A percentile compares a stretch with the other conserved stretches of the same genome.
Evolutionary conservation across 768 basidiomycete species (phyloP).

Genomic region (Rhizopogon vesiculosus): DNA sequence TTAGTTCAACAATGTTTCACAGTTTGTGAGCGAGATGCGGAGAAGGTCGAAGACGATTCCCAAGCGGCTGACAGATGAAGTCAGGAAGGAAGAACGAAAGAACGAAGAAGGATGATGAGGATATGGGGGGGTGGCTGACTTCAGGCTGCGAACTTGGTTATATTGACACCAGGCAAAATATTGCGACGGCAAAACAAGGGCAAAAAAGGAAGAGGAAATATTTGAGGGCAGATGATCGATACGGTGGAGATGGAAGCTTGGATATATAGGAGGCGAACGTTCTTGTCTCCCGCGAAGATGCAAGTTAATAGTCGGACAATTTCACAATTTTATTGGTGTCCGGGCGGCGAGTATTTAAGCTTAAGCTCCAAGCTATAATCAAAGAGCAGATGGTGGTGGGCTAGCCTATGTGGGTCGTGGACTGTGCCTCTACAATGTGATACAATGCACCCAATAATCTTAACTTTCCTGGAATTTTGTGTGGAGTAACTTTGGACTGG

Average conservation of each 20-base stretch:
- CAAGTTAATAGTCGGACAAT: too few relatives aligned
- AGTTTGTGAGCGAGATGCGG: neutral
- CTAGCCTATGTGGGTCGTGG: neutral
- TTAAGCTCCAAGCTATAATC: conserved; percentile 1
- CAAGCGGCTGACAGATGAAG: neutral
- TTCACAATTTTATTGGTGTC: too few relatives aligned
- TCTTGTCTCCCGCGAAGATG: neutral
- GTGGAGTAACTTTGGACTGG: conserved; percentile 4
- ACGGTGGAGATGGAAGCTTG: neutral
- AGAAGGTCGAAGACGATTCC: neutral
- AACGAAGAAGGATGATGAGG: neutral
- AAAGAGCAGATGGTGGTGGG: neutral
- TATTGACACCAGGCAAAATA: neutral
- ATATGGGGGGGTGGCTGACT: neutral
- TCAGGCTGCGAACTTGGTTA: neutral
- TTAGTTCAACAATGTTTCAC: neutral
- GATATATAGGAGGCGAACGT: conserved; percentile 1
- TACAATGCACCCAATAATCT: neutral
- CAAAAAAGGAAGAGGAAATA: neutral
- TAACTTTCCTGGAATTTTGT: neutral
- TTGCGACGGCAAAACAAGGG: neutral
- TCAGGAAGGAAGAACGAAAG: neutral
- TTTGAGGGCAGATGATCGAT: conserved; percentile 1
- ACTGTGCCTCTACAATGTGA: neutral
- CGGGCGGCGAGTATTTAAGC: too few relatives aligned